These are phyloP conservation scores for Boletus pseudo-olivaceus DNA, from an alignment of 768 basidiomycete species.

Conservation along the genomic window DNA sequence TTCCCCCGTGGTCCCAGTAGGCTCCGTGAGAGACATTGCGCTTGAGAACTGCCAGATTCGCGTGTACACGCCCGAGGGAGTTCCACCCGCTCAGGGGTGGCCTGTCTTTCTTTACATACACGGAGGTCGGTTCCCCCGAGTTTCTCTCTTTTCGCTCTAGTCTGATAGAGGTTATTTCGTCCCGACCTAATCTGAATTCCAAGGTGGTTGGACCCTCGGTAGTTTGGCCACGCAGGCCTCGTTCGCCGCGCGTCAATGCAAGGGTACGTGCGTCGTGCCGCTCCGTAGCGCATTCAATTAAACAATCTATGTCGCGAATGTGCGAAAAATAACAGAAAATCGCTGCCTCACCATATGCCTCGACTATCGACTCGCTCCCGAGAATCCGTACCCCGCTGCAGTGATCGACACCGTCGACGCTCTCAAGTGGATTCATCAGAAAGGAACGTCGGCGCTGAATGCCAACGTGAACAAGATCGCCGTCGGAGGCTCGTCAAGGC, in stretches of 20 bases:
- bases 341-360: slow-evolving; percentile 62
- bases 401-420: slow-evolving; percentile 69
- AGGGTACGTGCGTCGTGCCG: slow-evolving; percentile 10
- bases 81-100: slow-evolving; percentile 52
- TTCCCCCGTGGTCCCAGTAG: slow-evolving; percentile 54
- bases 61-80: slow-evolving; percentile 59
- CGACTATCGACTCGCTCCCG: slow-evolving; percentile 71
- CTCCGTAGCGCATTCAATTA: background rate
- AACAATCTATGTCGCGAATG: background rate
- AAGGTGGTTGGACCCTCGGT: slow-evolving; percentile 76
- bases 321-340: slow-evolving; percentile 39
- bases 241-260: slow-evolving; percentile 39
- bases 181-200: slow-evolving; percentile 15
- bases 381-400: slow-evolving; percentile 66
- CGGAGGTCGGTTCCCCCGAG: slow-evolving; percentile 44
- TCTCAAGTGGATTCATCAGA: slow-evolving; percentile 53
- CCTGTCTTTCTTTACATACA: slow-evolving; percentile 71
- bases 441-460: slow-evolving; percentile 45
- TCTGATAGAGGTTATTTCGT: background rate
- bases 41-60: slow-evolving; percentile 51
- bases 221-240: slow-evolving; percentile 56
- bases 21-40: slow-evolving; percentile 46
- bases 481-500: slow-evolving; percentile 71
- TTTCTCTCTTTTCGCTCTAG: background rate
- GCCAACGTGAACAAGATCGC: slow-evolving; percentile 55